Conservation (phyloP, 148 eudicot genomes). For the Talinum fruticosum region DNA sequence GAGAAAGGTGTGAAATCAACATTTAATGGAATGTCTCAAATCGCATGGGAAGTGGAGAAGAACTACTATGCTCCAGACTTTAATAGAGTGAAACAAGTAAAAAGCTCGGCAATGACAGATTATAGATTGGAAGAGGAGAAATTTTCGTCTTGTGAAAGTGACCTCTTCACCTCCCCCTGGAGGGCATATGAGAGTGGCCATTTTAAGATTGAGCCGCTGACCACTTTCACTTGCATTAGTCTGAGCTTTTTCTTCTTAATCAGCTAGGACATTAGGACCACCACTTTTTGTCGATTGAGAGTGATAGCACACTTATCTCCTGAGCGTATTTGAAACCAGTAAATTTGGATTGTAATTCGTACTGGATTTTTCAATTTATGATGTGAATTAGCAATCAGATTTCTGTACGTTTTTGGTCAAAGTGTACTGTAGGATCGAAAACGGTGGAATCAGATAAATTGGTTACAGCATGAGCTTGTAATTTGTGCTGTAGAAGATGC, state of each 20-base stretch:
- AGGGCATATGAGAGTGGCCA: not conserved
- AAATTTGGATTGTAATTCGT: constrained; percentile 12
- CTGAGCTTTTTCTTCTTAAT: not conserved
- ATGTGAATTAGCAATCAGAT: not conserved
- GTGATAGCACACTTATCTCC: not conserved
- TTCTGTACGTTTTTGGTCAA: not conserved
- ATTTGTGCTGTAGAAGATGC: not conserved
- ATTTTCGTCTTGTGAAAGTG: not conserved
- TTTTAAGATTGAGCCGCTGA: constrained; percentile 13
- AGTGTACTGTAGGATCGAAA: not conserved
- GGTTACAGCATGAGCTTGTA: not conserved
- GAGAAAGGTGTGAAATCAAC: constrained; percentile 87
- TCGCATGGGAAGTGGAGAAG: constrained; percentile 97
- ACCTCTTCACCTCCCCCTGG: constrained; percentile 1
- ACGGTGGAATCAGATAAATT: not conserved
- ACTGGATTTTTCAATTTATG: not conserved
- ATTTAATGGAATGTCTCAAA: constrained; percentile 94
- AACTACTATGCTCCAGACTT: constrained; percentile 62
- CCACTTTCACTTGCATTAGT: not conserved
- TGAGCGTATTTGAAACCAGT: not conserved
- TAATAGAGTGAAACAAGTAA: constrained; percentile 61
- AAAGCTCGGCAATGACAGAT: constrained; percentile 41
- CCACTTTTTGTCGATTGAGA: not conserved
- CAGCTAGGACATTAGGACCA: not conserved
- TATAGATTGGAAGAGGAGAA: constrained; percentile 16